Percentiles rank a stretch among this genome's conserved stretches.
These are phyloP conservation scores for Cymbidium sinense DNA, from an alignment of 106 monocot species.

Conservation along the genomic window DNA sequence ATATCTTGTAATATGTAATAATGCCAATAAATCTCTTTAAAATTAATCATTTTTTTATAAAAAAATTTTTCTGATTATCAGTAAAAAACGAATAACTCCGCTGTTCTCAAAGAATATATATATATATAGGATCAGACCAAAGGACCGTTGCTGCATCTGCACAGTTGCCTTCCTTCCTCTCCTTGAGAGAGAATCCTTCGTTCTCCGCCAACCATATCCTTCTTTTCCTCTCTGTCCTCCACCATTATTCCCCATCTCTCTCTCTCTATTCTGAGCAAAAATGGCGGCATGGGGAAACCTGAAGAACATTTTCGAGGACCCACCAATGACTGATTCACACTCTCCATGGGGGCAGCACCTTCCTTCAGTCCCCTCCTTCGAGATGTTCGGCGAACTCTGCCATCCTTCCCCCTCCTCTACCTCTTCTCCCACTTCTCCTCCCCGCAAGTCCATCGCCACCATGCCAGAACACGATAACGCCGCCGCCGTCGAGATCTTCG, in stretches of 20 bases:
- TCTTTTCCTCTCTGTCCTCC: slow-evolving; percentile 11
- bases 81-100: no score
- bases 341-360: slow-evolving; percentile 19
- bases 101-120: no score
- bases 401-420: slow-evolving; percentile 4
- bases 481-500: slow-evolving; percentile 22
- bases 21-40: no score
- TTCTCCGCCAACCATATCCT: neutral
- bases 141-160: neutral
- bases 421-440: neutral
- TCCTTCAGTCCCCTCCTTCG: slow-evolving; percentile 14
- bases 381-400: slow-evolving; percentile 23
- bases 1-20: no score
- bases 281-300: slow-evolving; percentile 19
- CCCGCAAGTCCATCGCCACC: slow-evolving; percentile 7
- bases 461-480: neutral
- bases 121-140: neutral
- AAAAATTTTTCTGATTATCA: no score
- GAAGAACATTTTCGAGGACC: slow-evolving; percentile 17
- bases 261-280: neutral
- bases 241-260: neutral
- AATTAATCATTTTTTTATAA: no score
- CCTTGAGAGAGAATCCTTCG: neutral
- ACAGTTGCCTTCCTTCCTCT: neutral
- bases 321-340: slow-evolving; percentile 3